Conservation (phyloP, 108 stramenopile species). For the Pseudonitzschia multistriata region DNA sequence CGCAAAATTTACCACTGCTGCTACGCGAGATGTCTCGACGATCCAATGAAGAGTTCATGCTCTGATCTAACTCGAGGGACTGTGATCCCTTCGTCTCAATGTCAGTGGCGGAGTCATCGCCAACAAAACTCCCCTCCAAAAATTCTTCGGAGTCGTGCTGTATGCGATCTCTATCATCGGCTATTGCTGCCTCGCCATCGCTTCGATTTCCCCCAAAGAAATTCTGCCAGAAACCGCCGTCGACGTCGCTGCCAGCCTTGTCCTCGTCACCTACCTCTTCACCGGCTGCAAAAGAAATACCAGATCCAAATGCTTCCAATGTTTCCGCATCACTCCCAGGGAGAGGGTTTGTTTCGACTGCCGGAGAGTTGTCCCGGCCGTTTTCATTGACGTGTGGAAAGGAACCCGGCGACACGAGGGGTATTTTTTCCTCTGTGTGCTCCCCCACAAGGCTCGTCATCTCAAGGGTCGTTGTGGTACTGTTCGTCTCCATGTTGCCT, state of each 20-base stretch:
- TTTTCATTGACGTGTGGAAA: too few relatives aligned
- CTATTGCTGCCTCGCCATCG: not conserved
- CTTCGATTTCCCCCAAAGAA: not conserved
- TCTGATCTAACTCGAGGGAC: too few relatives aligned
- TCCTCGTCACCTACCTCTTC: not conserved
- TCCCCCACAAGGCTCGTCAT: not conserved
- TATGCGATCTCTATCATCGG: not conserved
- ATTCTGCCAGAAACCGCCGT: slow-evolving; percentile 2
- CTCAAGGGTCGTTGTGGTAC: not conserved
- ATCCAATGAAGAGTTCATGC: not conserved
- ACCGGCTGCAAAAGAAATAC: not conserved
- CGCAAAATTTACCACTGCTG: not conserved
- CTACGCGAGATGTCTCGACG: too few relatives aligned
- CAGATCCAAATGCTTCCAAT: too few relatives aligned
- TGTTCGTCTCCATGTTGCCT: not conserved
- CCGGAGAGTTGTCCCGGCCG: not conserved
- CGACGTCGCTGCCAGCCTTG: not conserved
- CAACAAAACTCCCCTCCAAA: not conserved
- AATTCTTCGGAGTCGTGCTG: not conserved
- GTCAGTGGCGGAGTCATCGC: not conserved
- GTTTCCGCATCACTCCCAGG: too few relatives aligned
- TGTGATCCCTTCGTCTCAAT: slow-evolving; percentile 1
- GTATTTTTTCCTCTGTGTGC: not conserved
- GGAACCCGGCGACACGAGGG: not conserved
- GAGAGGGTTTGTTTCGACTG: not conserved